Percentiles rank a stretch among this genome's conserved stretches.
Evolutionary conservation across 352 stramenopile species (phyloP).

Genomic region (Pythium utonaiense): DNA sequence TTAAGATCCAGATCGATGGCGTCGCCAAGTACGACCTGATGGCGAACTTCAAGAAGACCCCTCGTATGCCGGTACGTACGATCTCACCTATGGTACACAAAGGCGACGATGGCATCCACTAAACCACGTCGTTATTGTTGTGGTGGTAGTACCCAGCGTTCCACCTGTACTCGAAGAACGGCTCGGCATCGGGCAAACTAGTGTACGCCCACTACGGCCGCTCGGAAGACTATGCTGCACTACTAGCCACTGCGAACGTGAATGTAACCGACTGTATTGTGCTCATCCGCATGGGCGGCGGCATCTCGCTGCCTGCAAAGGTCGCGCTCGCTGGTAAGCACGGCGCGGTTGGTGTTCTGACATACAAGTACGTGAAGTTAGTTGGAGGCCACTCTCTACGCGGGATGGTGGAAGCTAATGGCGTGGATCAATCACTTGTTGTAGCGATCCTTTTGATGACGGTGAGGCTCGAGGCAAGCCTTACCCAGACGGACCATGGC

Average conservation of each 20-base stretch:
- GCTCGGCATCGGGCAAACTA: slow-evolving; percentile 44
- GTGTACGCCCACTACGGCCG: slow-evolving; percentile 79
- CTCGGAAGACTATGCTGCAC: slow-evolving; percentile 58
- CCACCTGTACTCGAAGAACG: slow-evolving; percentile 82
- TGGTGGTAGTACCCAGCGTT: slow-evolving; percentile 43
- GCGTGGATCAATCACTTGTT: neutral
- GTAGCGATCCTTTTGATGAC: slow-evolving; percentile 66
- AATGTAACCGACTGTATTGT: slow-evolving; percentile 48
- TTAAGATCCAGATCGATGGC: slow-evolving; percentile 42
- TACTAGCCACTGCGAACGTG: slow-evolving; percentile 33
- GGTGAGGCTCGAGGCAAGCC: slow-evolving; percentile 43
- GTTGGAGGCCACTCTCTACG: no score
- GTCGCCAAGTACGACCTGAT: slow-evolving; percentile 28
- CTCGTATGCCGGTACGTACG: slow-evolving; percentile 27
- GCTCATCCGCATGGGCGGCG: slow-evolving; percentile 63
- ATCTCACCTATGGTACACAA: no score
- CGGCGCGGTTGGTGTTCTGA: slow-evolving; percentile 63
- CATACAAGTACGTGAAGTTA: slow-evolving; percentile 57
- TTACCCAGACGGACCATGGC: slow-evolving; percentile 71
- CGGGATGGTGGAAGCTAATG: neutral
- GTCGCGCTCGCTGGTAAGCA: slow-evolving; percentile 57
- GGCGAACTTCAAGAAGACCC: slow-evolving; percentile 34
- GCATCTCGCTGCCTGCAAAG: slow-evolving; percentile 69
- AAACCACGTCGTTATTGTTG: no score
- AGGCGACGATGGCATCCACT: no score